Evolutionary conservation across 2,329 filamentous ascomycete genomes (phyloP), one percentile per base, ranked within the genome.

Genomic region (Apiospora koreana): DNA sequence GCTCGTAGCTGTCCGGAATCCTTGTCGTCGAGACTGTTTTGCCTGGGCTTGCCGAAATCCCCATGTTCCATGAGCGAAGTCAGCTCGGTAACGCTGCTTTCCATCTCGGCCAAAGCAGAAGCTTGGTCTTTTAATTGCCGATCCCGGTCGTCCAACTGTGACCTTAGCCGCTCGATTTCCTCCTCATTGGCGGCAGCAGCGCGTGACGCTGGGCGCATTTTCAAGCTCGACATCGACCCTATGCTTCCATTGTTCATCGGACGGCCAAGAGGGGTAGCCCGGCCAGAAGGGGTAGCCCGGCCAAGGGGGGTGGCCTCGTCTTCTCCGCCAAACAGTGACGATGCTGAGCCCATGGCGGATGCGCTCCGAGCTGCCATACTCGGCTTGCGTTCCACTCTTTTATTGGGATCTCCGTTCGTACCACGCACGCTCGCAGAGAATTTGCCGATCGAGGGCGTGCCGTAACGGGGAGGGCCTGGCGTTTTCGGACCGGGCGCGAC

Each of bases 51-150:
- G 74, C 82, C 79, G 71, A 83, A 79, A 70, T 86, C 84, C 72
- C 84, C 82, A 79, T 85, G 86, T 81, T 86, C 92, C 77, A 97
- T 91, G 41, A 97, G 82, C 25, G 87, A 85, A 73, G 94, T 92
- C 62, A 80, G 78, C 67, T 80, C 78, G 12, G 76, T 74, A n/a
- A 80, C 76, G 68, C 78, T 80, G 70, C 78, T 79, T 71, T 99
- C 95, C 92, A 99, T 98, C 75, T 99, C 96, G 18, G 91, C 87
- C 68, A 99, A 83, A 23, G 92, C 93, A 5, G 89, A 85, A 2
- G 94, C 91, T 80, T 99, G 96, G 58, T 98, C 96, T 75, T 91
- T 92, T n/a, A 99, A 84, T 79, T 97, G 94, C 74, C 87, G 89
- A 75, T 98, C 94, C 41, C 94, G 91, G 72, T 97, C 94, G 73